A percentile compares a stretch with the other conserved stretches of the same genome.
phyloP scores from a whole-genome alignment of 805 yeast species.

The Candida morakotiae region DNA sequence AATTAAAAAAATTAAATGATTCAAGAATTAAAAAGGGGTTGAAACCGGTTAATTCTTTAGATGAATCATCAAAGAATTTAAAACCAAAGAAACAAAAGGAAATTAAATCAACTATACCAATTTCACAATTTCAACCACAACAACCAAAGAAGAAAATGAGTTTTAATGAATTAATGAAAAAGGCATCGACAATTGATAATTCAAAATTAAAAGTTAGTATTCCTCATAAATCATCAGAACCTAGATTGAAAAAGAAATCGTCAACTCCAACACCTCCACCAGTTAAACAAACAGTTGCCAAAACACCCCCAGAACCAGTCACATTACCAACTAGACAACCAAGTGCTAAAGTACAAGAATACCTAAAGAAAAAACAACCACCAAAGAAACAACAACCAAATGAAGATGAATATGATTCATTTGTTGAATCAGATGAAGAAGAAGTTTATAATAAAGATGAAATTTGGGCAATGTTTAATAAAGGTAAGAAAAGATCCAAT shows the following conservation, averaged over 20 bases:
- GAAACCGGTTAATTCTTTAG: constrained; percentile 15
- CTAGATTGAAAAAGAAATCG: background rate
- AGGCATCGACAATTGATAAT: constrained; percentile 58
- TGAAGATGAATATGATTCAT: constrained; percentile 4
- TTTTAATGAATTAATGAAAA: constrained; percentile 65
- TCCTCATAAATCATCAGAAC: constrained; percentile 38
- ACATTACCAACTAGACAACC: constrained; percentile 54
- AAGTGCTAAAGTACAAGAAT: constrained; percentile 48
- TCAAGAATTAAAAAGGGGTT: constrained; percentile 30
- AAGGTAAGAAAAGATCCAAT: constrained; percentile 51
- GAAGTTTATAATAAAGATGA: constrained; percentile 68
- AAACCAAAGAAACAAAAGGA: constrained; percentile 7
- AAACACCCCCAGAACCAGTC: background rate
- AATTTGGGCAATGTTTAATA: constrained; percentile 82
- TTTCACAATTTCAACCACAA: constrained; percentile 1
- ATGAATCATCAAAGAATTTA: constrained; percentile 8
- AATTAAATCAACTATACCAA: constrained; percentile 2
- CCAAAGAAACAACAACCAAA: background rate
- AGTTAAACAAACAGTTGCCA: background rate
- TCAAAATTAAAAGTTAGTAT: constrained; percentile 32
- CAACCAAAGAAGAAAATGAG: constrained; percentile 44
- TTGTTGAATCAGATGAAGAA: constrained; percentile 11
- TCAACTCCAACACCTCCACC: background rate
- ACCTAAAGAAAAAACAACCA: constrained; percentile 26
- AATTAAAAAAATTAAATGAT: constrained; percentile 37